Conservation (phyloP, 306 rosid species). For the Hylodesmum podocarpum region DNA sequence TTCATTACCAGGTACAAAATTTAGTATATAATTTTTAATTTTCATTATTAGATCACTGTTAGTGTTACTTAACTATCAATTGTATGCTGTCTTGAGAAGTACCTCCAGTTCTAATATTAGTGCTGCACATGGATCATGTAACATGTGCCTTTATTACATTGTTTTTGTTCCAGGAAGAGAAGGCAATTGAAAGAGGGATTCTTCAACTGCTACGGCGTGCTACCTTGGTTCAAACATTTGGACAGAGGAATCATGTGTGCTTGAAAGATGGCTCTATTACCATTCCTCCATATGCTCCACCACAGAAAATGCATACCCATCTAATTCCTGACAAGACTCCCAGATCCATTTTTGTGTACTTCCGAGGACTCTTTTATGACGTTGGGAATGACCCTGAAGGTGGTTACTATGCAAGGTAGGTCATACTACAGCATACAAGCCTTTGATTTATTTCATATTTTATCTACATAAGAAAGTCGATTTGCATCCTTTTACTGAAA, state of each 20-base stretch:
- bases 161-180: constrained; percentile 70
- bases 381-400: constrained; percentile 97
- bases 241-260: constrained; percentile 87
- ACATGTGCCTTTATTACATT: not conserved
- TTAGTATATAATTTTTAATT: not conserved
- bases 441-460: not conserved
- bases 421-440: not conserved
- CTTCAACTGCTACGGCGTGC: constrained; percentile 70
- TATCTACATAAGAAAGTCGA: constrained; percentile 16
- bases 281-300: constrained; percentile 91
- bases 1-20: constrained; percentile 82
- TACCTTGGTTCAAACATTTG: constrained; percentile 90
- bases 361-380: constrained; percentile 86
- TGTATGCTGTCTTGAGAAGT: constrained; percentile 12
- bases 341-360: constrained; percentile 82
- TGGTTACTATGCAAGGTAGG: constrained; percentile 90
- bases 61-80: not conserved
- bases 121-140: not conserved
- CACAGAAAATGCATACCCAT: constrained; percentile 88
- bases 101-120: not conserved
- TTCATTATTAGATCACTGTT: not conserved
- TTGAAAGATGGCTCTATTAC: constrained; percentile 81
- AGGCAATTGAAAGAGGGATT: constrained; percentile 89
- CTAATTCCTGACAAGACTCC: constrained; percentile 79
- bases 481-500: not conserved